Base-by-base conservation (phyloP, 345 rosid species). In the Mallotus nudiflorus region DNA sequence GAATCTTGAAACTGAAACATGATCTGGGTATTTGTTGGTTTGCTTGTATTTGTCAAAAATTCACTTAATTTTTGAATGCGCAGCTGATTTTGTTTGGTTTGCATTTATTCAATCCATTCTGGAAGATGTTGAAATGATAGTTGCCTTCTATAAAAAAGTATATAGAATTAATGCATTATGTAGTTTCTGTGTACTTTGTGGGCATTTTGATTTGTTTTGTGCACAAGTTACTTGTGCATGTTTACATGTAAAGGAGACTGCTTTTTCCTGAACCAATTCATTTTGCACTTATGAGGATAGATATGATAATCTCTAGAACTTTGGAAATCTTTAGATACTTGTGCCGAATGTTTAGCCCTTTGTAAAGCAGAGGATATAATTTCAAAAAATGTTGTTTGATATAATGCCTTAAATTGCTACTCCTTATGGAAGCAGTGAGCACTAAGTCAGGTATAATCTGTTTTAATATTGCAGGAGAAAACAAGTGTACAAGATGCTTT, bases 1-100 rank as follows among this genome's bases (percentile, higher is more conserved):
- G 57, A 25, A 40, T 27, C 19, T 57, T 37, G 66, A 19, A 25
- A 44, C 42, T 66, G 52, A 39, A 66, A 35, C 27, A 28, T 58
- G 42, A 4, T 73, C 19, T 58, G 60, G 76, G 31, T 56, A 13
- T 57, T 46, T 48, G 58, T 25, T 39, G n/a, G n/a, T n/a, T 52
- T 50, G 24, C 24, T 61, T n/a, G 31, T 56, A 13, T 57, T 46
- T 48, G 58, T 25, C 27, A 6, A 39, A 24, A 52, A n/a, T 10
- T 16, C 5, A 13, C 31, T 54, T 46, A n/a, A 48, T 48, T 69
- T 31, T 9, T 42, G 14, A 42, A 33, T 33, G 37, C 37, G 6
- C 6, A 33, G 37, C 37, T 33, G 6, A 33, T 33, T 33, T 33
- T 33, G 13, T 42, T 42, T 42, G 4, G 46, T 42, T 42, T 42